Evolutionary conservation across 2,329 filamentous ascomycete species (phyloP).

Genomic region (Penicillium digitatum): DNA sequence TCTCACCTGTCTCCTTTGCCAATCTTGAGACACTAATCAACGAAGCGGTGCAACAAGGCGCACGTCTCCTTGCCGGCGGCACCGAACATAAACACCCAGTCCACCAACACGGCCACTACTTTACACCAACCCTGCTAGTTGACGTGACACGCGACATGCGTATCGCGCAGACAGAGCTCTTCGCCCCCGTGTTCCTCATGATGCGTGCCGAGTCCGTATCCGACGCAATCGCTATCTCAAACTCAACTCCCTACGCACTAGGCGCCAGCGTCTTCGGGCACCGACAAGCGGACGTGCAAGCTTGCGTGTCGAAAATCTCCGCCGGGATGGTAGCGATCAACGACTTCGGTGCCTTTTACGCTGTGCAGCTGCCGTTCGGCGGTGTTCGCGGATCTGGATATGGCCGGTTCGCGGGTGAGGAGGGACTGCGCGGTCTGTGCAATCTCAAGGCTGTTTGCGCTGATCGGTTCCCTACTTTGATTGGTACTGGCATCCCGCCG

Average conservation of each 20-base stretch:
- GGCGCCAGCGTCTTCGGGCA: slow-evolving; percentile 84
- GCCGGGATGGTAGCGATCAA: slow-evolving; percentile 93
- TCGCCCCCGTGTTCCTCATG: slow-evolving; percentile 83
- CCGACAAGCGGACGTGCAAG: slow-evolving; percentile 58
- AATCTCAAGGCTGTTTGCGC: slow-evolving; percentile 83
- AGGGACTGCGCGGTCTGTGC: slow-evolving; percentile 78
- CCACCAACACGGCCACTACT: slow-evolving; percentile 81
- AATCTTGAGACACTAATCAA: slow-evolving; percentile 71
- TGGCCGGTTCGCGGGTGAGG: slow-evolving; percentile 85
- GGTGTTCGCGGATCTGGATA: slow-evolving; percentile 87
- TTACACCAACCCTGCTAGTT: slow-evolving; percentile 82
- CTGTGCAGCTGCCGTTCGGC: slow-evolving; percentile 90
- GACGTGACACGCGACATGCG: slow-evolving; percentile 82
- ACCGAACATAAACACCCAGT: slow-evolving; percentile 66
- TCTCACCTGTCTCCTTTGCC: slow-evolving; percentile 72
- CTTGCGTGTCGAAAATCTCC: slow-evolving; percentile 64
- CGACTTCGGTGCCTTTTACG: slow-evolving; percentile 91
- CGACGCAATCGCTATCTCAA: slow-evolving; percentile 72
- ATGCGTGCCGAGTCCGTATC: slow-evolving; percentile 67
- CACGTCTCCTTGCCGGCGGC: slow-evolving; percentile 76
- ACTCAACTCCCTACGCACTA: slow-evolving; percentile 78
- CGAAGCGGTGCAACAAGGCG: slow-evolving; percentile 74
- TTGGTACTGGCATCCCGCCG: slow-evolving; percentile 73
- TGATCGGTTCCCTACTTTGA: slow-evolving; percentile 58
- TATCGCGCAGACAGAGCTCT: slow-evolving; percentile 87